Evolutionary conservation across 2,329 filamentous ascomycete genomes (phyloP).

Genomic region (Sporothrix protearum): DNA sequence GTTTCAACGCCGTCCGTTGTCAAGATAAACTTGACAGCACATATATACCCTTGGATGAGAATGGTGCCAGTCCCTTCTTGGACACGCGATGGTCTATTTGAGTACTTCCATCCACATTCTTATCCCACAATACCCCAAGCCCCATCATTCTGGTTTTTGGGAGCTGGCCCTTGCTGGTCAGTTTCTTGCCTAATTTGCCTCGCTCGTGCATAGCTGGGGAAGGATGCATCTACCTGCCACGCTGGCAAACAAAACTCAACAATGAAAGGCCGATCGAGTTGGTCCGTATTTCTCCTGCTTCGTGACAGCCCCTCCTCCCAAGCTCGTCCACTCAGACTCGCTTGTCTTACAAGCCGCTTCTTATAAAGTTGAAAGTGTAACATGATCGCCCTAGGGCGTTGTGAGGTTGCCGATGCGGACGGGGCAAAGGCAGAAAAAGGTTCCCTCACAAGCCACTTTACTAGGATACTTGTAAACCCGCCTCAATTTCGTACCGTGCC

Average conservation of each 20-base stretch:
- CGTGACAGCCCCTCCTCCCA: background rate
- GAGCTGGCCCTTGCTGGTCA: background rate
- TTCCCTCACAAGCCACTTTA: background rate
- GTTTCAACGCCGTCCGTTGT: background rate
- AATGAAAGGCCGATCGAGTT: background rate
- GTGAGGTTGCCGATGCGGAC: background rate
- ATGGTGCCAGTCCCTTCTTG: background rate
- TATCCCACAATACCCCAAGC: background rate
- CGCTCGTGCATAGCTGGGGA: constrained; percentile 3
- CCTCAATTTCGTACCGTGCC: background rate
- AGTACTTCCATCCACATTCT: background rate
- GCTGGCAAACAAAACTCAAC: background rate
- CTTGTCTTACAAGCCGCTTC: background rate
- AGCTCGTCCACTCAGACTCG: background rate
- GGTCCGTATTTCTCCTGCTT: background rate
- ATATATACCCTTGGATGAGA: background rate
- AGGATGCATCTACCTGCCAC: background rate
- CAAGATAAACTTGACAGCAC: background rate
- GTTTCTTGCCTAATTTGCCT: background rate
- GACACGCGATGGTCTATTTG: background rate
- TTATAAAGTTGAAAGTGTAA: background rate
- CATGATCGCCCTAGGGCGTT: background rate
- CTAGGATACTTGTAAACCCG: background rate
- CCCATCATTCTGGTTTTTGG: constrained; percentile 6
- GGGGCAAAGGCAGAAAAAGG: background rate